A percentile compares a stretch with the other conserved stretches of the same genome.
These are phyloP conservation scores for Penicillium silybi DNA, from an alignment of 495 filamentous ascomycete species.

Conservation along the genomic window DNA sequence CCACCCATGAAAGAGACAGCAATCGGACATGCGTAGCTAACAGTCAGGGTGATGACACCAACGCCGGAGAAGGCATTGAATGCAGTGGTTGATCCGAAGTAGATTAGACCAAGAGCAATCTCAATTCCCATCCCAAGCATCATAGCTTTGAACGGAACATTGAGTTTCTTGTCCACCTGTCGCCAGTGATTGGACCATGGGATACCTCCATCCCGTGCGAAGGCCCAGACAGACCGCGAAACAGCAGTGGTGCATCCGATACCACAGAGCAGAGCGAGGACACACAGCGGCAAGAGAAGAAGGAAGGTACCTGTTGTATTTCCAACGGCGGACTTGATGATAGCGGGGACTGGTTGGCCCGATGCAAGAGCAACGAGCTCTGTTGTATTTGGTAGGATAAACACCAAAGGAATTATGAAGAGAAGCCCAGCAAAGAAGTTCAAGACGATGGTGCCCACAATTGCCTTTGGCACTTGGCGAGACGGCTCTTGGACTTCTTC, in stretches of 20 bases:
- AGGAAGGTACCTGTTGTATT: slow-evolving; percentile 48
- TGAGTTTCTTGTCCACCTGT: slow-evolving; percentile 41
- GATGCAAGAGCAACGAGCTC: slow-evolving; percentile 51
- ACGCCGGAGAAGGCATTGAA: slow-evolving; percentile 59
- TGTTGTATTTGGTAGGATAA: slow-evolving; percentile 53
- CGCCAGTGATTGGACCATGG: slow-evolving; percentile 57
- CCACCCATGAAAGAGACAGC: slow-evolving; percentile 44
- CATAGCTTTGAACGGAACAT: slow-evolving; percentile 49
- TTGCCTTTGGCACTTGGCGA: slow-evolving; percentile 58
- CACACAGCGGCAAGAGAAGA: no score
- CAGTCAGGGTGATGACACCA: slow-evolving; percentile 54
- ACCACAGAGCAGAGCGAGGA: no score
- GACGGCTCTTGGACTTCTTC: slow-evolving; percentile 61
- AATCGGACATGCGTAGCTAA: slow-evolving; percentile 52
- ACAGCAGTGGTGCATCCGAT: no score
- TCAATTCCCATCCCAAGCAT: slow-evolving; percentile 48
- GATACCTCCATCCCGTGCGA: slow-evolving; percentile 55
- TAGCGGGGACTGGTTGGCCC: slow-evolving; percentile 34
- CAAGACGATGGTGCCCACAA: slow-evolving; percentile 60
- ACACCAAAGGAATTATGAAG: slow-evolving; percentile 57
- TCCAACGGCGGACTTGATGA: slow-evolving; percentile 7
- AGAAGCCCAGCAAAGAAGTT: slow-evolving; percentile 60
- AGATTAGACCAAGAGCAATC: slow-evolving; percentile 53
- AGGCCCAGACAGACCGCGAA: slow-evolving; percentile 35
- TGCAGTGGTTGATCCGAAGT: slow-evolving; percentile 51